Conservation (phyloP, 495 filamentous ascomycete species). For the Parathielavia hyrcaniae region DNA sequence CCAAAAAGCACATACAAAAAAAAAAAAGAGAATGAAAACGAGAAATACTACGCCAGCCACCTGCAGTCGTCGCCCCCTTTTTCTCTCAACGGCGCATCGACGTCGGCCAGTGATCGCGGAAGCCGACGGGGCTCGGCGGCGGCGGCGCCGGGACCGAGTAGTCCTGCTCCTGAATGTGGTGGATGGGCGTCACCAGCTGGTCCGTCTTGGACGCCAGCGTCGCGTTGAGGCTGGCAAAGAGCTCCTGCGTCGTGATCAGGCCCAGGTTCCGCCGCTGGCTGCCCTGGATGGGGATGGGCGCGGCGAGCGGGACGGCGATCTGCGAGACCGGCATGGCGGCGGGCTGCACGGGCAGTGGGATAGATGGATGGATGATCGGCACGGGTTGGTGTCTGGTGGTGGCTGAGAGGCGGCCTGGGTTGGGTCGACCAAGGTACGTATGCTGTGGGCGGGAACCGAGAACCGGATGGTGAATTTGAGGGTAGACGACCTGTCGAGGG, state of each 20-base stretch:
- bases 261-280: slow-evolving; percentile 32
- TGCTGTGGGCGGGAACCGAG: not conserved
- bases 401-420: not conserved
- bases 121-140: slow-evolving; percentile 46
- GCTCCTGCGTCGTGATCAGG: slow-evolving; percentile 39
- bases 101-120: slow-evolving; percentile 42
- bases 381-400: not conserved
- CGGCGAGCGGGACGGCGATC: slow-evolving; percentile 33
- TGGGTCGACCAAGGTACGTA: not conserved
- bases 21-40: too few species aligned
- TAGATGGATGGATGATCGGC: slow-evolving; percentile 9
- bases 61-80: not conserved
- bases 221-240: slow-evolving; percentile 44
- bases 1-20: too few species aligned
- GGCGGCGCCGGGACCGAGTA: slow-evolving; percentile 47
- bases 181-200: slow-evolving; percentile 37
- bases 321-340: slow-evolving; percentile 38
- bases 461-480: not conserved
- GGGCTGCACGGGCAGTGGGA: too few species aligned
- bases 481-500: not conserved
- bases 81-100: slow-evolving; percentile 26
- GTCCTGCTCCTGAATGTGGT: slow-evolving; percentile 44
- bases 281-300: slow-evolving; percentile 42
- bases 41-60: not conserved
- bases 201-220: slow-evolving; percentile 36